These are phyloP conservation scores for Trichothecium sympodiale DNA, from an alignment of 2,329 filamentous ascomycete genomes.

Conservation along the genomic window DNA sequence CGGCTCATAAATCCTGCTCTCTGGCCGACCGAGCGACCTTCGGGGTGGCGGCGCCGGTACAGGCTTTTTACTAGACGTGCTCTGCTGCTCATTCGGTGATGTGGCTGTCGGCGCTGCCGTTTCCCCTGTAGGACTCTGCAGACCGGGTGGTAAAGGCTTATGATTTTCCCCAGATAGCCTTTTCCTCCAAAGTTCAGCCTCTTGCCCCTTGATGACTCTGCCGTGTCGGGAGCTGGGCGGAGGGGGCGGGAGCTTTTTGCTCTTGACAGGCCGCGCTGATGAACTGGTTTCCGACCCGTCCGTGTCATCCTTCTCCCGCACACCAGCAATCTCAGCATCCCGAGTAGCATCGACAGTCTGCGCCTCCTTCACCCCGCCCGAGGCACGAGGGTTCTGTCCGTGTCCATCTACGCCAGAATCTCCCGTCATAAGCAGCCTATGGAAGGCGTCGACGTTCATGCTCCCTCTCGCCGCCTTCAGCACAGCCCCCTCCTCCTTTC, in stretches of 20 bases:
- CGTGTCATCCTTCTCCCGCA: constrained; percentile 12
- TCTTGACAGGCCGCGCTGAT: constrained; percentile 19
- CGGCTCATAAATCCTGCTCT: neutral
- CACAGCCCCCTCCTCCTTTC: constrained; percentile 17
- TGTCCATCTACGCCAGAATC: constrained; percentile 28
- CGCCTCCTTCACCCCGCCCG: neutral
- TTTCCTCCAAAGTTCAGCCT: constrained; percentile 4
- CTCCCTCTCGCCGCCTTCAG: constrained; percentile 30
- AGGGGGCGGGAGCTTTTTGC: constrained; percentile 54
- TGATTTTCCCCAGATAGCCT: constrained; percentile 33
- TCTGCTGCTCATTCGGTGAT: constrained; percentile 14
- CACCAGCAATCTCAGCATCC: constrained; percentile 1
- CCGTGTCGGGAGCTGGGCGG: constrained; percentile 67
- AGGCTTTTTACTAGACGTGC: constrained; percentile 27
- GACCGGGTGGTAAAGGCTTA: too few species aligned
- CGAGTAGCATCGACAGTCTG: neutral
- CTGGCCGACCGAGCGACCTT: constrained; percentile 22
- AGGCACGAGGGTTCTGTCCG: constrained; percentile 1
- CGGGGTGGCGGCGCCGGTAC: constrained; percentile 41
- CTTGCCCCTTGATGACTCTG: constrained; percentile 51
- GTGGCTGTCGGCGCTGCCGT: neutral
- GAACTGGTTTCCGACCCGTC: constrained; percentile 16
- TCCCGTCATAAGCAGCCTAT: constrained; percentile 64
- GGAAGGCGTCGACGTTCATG: constrained; percentile 70
- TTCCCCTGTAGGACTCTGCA: neutral